A percentile compares a stretch with the other conserved stretches of the same genome.
phyloP scores from a whole-genome alignment of 208 protist species.

The Entamoeba histolytica region DNA sequence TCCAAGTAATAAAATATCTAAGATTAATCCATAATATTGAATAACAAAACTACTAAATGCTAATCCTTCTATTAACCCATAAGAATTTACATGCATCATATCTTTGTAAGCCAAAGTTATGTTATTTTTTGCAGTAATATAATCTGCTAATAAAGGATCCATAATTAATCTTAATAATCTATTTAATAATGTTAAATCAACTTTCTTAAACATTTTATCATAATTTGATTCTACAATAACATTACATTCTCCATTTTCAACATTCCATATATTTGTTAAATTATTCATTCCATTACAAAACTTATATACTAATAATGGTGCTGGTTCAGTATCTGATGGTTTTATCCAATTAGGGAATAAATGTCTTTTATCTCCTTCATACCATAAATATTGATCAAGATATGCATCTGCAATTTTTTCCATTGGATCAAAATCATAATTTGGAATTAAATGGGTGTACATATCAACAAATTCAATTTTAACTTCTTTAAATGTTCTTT shows the following conservation, averaged over 20 bases:
- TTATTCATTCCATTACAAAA: conserved; percentile 99
- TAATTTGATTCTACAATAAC: conserved; percentile 88
- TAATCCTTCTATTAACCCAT: conserved; percentile 91
- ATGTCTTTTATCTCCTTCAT: conserved; percentile 84
- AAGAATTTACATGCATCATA: conserved; percentile 96
- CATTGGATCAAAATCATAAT: conserved; percentile 92
- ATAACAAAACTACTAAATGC: conserved; percentile 97
- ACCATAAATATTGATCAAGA: conserved; percentile 99
- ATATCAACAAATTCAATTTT: conserved; percentile 97
- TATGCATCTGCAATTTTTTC: conserved; percentile 99
- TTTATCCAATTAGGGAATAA: conserved; percentile 99
- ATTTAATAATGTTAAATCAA: conserved; percentile 97
- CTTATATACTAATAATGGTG: conserved; percentile 95
- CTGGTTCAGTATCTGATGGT: conserved; percentile 89
- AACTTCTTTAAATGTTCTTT: conserved; percentile 93
- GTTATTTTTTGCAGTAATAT: conserved; percentile 99
- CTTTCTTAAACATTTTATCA: conserved; percentile 91
- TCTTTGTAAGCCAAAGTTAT: conserved; percentile 97
- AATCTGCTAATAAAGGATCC: conserved; percentile 98
- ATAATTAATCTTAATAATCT: conserved; percentile 93
- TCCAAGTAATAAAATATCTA: conserved; percentile 93
- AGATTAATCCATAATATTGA: conserved; percentile 95
- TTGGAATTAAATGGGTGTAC: conserved; percentile 92
- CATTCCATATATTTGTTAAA: conserved; percentile 84
- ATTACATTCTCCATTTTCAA: conserved; percentile 75